Conservation (phyloP, 306 rosid genomes). For the Dryas octopetala region DNA sequence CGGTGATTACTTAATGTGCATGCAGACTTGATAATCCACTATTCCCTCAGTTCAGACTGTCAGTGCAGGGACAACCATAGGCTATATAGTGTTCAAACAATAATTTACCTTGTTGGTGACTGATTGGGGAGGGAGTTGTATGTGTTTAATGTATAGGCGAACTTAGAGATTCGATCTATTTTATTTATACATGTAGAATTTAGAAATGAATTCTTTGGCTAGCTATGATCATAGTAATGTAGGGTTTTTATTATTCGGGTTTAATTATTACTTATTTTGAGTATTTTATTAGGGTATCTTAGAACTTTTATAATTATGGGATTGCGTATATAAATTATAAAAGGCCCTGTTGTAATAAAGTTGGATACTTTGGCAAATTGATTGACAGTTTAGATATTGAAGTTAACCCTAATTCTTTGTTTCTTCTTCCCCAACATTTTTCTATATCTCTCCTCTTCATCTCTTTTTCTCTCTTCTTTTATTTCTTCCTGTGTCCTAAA, state of each 20-base stretch:
- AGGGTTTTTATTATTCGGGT: background rate
- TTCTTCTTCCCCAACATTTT: background rate
- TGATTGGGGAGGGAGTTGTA: too few relatives aligned
- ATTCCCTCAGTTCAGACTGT: background rate
- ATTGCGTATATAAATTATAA: background rate
- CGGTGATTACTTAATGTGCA: background rate
- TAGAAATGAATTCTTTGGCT: background rate
- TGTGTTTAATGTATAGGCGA: background rate
- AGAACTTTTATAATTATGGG: background rate
- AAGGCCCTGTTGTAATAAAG: background rate
- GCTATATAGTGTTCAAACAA: background rate
- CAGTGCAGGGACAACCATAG: background rate
- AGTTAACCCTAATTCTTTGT: background rate
- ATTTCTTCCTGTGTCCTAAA: background rate
- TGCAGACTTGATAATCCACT: background rate
- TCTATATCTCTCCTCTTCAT: background rate
- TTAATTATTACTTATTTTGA: background rate
- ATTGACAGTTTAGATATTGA: background rate
- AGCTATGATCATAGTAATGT: background rate
- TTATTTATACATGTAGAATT: background rate
- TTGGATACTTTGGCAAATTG: background rate
- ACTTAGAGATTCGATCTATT: background rate
- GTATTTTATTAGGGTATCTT: background rate
- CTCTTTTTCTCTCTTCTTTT: too few relatives aligned
- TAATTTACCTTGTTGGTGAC: background rate